Base-by-base conservation (phyloP, 495 filamentous ascomycete species). In the Lophiostoma macrostomum region DNA sequence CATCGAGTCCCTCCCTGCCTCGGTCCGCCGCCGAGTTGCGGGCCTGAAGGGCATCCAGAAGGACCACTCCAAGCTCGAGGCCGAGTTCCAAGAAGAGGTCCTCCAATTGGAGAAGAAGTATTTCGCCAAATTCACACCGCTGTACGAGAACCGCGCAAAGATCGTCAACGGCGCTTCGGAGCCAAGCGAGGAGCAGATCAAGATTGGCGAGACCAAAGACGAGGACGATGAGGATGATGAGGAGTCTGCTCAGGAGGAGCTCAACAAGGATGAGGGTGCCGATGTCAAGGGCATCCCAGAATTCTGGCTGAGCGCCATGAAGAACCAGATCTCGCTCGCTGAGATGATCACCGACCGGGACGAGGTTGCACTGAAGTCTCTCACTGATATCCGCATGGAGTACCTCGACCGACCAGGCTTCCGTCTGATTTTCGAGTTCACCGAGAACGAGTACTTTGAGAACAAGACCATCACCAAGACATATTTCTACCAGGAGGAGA, bases 251-350 rank as follows among this genome's bases (percentile, higher is more conserved):
- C 78, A 79, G 61, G 75, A 76, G 59, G 73, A 82, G 45, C 73
- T 81, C 56, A 67, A 69, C 44, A 73, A 77, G 50, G 74, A 75
- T 52, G 64, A 68, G 36, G 60, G 66, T 35, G 68, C 71, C 43
- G 67, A 71, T 54, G 75, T 80, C 37, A 73, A 76, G 56, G 91
- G 91, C 63, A 95, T 97, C 56, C 94, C 94, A 28, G 94, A 99
- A 71, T 99, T 99, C 78, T 99, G 94, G 94, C 78, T 99, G 23
- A 96, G 91, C 53, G 90, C 94, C 56, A 97, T 99, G 93, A 99
- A 99, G 79, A 99, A 97, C 75, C 89, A 96, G 67, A 80, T 91
- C 65, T 91, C 90, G 7, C 80, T 99, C 37, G 90, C 91, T 28
- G 94, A 97, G 73, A 91, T 96, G 81, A 96, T 99, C 69, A 97